A percentile compares a stretch with the other conserved stretches of the same genome.
Evolutionary conservation across 2,329 filamentous ascomycete species (phyloP).

Genomic region (Trichoderma koningiopsis): DNA sequence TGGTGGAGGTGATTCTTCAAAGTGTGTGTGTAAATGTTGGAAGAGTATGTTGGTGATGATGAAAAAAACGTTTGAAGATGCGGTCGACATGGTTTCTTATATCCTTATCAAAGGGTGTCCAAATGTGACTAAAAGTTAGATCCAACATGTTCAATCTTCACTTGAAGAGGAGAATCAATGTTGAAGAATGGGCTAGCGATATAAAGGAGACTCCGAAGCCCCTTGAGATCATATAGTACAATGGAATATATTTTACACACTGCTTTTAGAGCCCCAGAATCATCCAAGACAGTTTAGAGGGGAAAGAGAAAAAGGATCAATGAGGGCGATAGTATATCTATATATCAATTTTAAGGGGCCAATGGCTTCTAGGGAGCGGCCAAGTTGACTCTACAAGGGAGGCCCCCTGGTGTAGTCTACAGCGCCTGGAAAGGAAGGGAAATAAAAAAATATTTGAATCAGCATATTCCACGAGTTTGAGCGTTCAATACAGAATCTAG

Average conservation of each 20-base stretch:
- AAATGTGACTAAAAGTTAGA: no score
- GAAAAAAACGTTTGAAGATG: neutral
- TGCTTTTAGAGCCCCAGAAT: neutral
- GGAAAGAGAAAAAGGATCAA: neutral
- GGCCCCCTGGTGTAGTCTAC: neutral
- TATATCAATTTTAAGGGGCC: conserved; percentile 13
- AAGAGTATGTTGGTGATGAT: neutral
- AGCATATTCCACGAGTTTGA: neutral
- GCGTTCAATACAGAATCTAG: neutral
- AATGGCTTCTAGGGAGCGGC: neutral
- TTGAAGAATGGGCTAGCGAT: conserved; percentile 18
- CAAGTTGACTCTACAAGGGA: neutral
- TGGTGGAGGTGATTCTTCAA: no score
- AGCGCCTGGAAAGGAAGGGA: neutral
- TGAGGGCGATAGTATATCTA: neutral
- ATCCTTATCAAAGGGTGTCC: neutral
- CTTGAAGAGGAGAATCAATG: neutral
- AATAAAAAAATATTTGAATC: neutral
- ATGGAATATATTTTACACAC: no score
- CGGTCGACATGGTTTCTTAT: conserved; percentile 1
- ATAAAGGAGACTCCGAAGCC: conserved; percentile 12
- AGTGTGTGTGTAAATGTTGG: neutral
- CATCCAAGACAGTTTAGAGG: neutral
- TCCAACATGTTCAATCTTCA: neutral
- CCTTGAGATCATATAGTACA: neutral